These are phyloP conservation scores for Scutellaria minor DNA, from an alignment of 257 asterid species.

Conservation along the genomic window DNA sequence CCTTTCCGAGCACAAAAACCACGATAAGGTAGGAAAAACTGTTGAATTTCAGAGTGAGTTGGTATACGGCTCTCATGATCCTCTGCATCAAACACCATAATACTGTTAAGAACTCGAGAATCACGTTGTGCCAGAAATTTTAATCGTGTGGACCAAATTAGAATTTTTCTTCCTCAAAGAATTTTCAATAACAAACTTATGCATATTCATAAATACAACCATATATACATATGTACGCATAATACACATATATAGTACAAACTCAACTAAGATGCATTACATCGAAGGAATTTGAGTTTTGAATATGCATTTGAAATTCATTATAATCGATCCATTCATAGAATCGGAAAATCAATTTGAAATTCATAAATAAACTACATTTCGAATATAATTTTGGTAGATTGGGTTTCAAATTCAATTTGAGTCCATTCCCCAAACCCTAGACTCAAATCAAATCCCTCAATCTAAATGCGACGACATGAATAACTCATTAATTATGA, in stretches of 20 bases:
- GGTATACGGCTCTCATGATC: conserved; percentile 48
- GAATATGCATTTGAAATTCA: neutral
- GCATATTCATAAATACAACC: neutral
- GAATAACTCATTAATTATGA: neutral
- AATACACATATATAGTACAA: neutral
- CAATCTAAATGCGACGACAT: neutral
- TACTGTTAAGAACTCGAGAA: neutral
- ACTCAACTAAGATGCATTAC: neutral
- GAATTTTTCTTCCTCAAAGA: too few relatives aligned
- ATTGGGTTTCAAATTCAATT: neutral
- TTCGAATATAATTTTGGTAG: neutral
- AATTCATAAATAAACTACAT: neutral
- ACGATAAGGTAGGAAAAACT: conserved; percentile 73
- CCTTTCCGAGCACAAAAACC: conserved; percentile 84
- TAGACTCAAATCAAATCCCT: neutral
- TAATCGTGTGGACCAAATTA: too few relatives aligned
- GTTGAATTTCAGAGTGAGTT: conserved; percentile 53
- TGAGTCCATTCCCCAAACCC: neutral
- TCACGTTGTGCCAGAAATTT: too few relatives aligned
- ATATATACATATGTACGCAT: neutral
- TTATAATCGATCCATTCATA: neutral
- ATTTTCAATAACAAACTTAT: too few relatives aligned
- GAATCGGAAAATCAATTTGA: neutral
- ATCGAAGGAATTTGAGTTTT: neutral
- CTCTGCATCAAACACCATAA: conserved; percentile 42